phyloP scores from a whole-genome alignment of 805 yeast genomes.

The Pichia kluyveri region DNA sequence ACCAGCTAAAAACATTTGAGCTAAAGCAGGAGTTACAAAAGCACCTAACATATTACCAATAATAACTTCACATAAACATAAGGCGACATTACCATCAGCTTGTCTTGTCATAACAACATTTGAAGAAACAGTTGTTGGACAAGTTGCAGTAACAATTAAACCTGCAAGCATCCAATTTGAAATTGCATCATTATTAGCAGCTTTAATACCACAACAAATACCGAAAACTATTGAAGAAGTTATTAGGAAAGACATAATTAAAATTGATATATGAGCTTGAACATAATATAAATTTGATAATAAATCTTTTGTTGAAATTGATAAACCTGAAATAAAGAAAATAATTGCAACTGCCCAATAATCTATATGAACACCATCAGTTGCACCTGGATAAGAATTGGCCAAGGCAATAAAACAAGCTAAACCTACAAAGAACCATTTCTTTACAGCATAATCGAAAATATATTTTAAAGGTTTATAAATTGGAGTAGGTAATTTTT shows the following conservation, averaged over 20 bases:
- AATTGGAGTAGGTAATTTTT: not conserved
- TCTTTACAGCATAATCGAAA: conserved; percentile 18
- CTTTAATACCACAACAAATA: conserved; percentile 54
- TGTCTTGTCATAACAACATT: conserved; percentile 86
- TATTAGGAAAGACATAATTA: conserved; percentile 59
- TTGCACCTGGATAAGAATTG: conserved; percentile 69
- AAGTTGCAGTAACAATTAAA: conserved; percentile 69
- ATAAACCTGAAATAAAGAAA: conserved; percentile 71
- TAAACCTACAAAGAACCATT: conserved; percentile 71
- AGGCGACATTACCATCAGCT: conserved; percentile 70
- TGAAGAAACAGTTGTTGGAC: conserved; percentile 89
- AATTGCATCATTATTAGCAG: conserved; percentile 48
- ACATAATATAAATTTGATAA: conserved; percentile 59
- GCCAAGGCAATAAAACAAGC: conserved; percentile 72
- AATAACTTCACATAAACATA: conserved; percentile 77
- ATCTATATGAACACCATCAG: conserved; percentile 75
- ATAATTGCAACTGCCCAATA: conserved; percentile 85
- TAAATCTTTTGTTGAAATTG: conserved; percentile 60
- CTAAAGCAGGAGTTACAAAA: conserved; percentile 76
- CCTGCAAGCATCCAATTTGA: conserved; percentile 77
- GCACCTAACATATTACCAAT: conserved; percentile 82
- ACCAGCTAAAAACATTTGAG: conserved; percentile 56
- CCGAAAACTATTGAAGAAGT: conserved; percentile 49
- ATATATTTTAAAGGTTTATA: not conserved
- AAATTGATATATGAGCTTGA: conserved; percentile 74